A percentile compares a stretch with the other conserved stretches of the same genome.
These are phyloP conservation scores for Bipolaris oryzae DNA, from an alignment of 2,329 filamentous ascomycete species.

Conservation along the genomic window DNA sequence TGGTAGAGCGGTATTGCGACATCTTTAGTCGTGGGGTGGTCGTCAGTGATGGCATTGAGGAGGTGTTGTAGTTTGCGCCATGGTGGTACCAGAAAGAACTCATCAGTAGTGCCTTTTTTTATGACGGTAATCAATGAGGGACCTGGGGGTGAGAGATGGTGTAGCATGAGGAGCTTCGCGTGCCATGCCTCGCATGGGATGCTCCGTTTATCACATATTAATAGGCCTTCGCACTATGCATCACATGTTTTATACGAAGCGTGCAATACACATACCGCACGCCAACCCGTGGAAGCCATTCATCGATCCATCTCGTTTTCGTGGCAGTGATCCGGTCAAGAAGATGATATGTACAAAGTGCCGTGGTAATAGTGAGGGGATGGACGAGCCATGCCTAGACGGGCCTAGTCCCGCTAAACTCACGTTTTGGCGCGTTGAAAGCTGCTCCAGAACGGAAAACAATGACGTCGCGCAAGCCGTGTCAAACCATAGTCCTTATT, in stretches of 20 bases:
- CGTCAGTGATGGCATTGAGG: not conserved
- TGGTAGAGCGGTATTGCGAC: not conserved
- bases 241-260: not conserved
- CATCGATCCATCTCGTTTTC: not conserved
- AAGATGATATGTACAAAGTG: not conserved
- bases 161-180: not conserved
- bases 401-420: constrained; percentile 1
- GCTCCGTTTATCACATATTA: not conserved
- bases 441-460: not conserved
- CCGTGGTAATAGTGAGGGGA: not conserved
- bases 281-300: not conserved
- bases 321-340: not conserved
- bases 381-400: constrained; percentile 1
- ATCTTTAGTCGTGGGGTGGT: not conserved
- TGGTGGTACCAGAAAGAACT: not conserved
- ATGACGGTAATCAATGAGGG: no score
- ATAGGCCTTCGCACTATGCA: not conserved
- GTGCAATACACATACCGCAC: not conserved
- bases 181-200: not conserved
- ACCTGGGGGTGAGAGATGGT: not conserved
- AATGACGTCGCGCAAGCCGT: constrained; percentile 8
- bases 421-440: constrained; percentile 9
- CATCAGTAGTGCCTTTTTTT: not conserved
- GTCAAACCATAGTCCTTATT: not conserved
- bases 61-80: not conserved